These are phyloP conservation scores for Pisolithus tinctorius DNA, from an alignment of 768 basidiomycete genomes.

Conservation along the genomic window DNA sequence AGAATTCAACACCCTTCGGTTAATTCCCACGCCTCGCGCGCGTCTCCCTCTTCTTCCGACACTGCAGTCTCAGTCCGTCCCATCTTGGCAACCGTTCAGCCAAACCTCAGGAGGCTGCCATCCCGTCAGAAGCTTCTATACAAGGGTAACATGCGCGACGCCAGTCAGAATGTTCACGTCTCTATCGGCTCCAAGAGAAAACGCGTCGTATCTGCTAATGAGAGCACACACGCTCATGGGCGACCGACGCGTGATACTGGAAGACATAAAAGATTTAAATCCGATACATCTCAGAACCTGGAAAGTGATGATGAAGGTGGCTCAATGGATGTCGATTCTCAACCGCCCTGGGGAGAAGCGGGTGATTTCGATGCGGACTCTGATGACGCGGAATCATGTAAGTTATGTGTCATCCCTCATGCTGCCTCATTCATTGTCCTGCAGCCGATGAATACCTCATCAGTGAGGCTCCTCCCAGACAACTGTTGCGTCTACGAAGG, in stretches of 20 bases:
- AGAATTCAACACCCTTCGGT: constrained; percentile 30
- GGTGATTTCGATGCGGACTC: constrained; percentile 39
- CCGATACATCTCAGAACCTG: constrained; percentile 14
- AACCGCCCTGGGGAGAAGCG: constrained; percentile 26
- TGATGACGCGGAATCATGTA: constrained; percentile 37
- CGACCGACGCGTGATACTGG: constrained; percentile 47
- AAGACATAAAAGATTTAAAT: constrained; percentile 49
- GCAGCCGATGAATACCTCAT: constrained; percentile 74
- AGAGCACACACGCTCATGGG: constrained; percentile 55
- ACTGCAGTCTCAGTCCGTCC: constrained; percentile 36
- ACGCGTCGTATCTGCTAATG: constrained; percentile 64
- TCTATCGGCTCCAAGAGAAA: constrained; percentile 67
- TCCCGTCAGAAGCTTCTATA: constrained; percentile 44
- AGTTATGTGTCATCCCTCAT: constrained; percentile 12
- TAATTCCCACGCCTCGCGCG: constrained; percentile 36
- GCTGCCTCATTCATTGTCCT: constrained; percentile 16
- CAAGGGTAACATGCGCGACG: constrained; percentile 34
- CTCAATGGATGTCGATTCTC: constrained; percentile 65
- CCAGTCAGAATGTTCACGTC: constrained; percentile 24
- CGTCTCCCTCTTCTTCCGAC: constrained; percentile 35
- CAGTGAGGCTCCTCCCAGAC: constrained; percentile 52
- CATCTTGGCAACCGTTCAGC: constrained; percentile 68
- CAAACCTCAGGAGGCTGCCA: constrained; percentile 70
- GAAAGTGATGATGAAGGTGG: constrained; percentile 31
- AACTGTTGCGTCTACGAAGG: constrained; percentile 66